phyloP scores from a whole-genome alignment of 768 basidiomycete genomes.

The Gelatoporia subvermispora region DNA sequence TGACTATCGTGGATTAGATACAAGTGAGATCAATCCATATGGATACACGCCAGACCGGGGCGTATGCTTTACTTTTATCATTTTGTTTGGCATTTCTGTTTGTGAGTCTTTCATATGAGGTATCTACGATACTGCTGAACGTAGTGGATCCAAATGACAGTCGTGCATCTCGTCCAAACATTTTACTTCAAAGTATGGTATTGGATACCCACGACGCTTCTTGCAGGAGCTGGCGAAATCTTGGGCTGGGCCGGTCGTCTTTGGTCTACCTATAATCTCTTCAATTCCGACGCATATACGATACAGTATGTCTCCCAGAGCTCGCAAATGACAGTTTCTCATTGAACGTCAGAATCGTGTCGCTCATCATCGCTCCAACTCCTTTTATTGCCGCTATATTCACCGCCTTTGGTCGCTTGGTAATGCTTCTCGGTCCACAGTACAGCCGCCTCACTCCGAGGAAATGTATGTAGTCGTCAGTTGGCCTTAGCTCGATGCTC shows the following conservation, averaged over 20 bases:
- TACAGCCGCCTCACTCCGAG: slow-evolving; percentile 44
- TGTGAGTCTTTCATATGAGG: slow-evolving; percentile 5
- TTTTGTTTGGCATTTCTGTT: slow-evolving; percentile 12
- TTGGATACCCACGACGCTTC: slow-evolving; percentile 28
- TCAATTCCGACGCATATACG: slow-evolving; percentile 28
- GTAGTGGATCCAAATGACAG: slow-evolving; percentile 13
- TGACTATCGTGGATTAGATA: not conserved
- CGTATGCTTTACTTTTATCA: slow-evolving; percentile 9
- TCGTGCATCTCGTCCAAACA: slow-evolving; percentile 26
- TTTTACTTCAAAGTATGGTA: slow-evolving; percentile 28
- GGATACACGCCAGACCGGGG: slow-evolving; percentile 6
- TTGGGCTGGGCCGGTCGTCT: slow-evolving; percentile 34
- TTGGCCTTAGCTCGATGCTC: not conserved
- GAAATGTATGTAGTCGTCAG: slow-evolving; percentile 17
- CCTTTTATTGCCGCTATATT: slow-evolving; percentile 56
- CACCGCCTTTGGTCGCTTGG: slow-evolving; percentile 45
- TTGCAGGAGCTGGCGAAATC: slow-evolving; percentile 28
- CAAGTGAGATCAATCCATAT: slow-evolving; percentile 2
- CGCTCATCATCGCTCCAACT: slow-evolving; percentile 51
- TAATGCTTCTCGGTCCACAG: slow-evolving; percentile 36
- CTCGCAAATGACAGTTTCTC: not conserved
- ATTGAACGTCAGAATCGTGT: slow-evolving; percentile 32
- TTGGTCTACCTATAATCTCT: slow-evolving; percentile 28
- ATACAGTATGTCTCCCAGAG: slow-evolving; percentile 30
- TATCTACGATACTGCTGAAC: not conserved